Percentiles rank a stretch among this genome's conserved stretches.
Evolutionary conservation across 495 filamentous ascomycete genomes (phyloP).

Genomic region (Xanthoparmelia taractica): DNA sequence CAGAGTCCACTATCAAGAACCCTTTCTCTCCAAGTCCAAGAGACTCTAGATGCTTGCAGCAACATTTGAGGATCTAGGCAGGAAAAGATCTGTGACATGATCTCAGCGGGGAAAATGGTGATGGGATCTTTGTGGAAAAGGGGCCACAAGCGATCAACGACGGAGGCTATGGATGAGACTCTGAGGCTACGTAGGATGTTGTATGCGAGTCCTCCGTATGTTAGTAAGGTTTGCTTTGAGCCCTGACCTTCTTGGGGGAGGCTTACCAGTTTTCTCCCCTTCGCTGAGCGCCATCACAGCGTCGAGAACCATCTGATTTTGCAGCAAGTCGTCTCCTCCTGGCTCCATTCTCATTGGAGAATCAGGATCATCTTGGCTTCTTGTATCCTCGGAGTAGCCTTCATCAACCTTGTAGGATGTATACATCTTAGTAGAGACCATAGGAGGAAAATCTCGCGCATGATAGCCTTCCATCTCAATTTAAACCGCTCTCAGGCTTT

Average conservation of each 20-base stretch:
- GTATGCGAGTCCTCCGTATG: constrained; percentile 41
- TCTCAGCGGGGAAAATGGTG: constrained; percentile 72
- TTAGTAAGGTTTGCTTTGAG: constrained; percentile 8
- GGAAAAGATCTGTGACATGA: constrained; percentile 79
- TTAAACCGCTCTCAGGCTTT: constrained; percentile 6
- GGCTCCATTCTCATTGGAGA: constrained; percentile 30
- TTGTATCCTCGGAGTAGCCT: constrained; percentile 59
- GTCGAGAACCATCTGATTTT: constrained; percentile 19
- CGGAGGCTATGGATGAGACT: constrained; percentile 64
- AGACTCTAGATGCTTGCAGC: constrained; percentile 67
- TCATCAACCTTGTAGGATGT: constrained; percentile 52
- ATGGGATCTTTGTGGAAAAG: constrained; percentile 90
- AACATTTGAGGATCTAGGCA: constrained; percentile 73
- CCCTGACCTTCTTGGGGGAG: background rate
- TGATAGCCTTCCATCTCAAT: constrained; percentile 12
- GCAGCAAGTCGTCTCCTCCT: constrained; percentile 32
- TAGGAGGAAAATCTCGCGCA: background rate
- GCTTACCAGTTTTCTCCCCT: constrained; percentile 47
- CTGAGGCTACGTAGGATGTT: constrained; percentile 62
- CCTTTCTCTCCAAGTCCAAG: constrained; percentile 71
- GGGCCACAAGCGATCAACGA: constrained; percentile 67
- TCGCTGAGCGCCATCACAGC: constrained; percentile 43
- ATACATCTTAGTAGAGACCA: constrained; percentile 20
- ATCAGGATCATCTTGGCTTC: constrained; percentile 46
- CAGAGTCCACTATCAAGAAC: constrained; percentile 82